Conservation (phyloP, 352 stramenopile species). For the Plasmopara viticola region DNA sequence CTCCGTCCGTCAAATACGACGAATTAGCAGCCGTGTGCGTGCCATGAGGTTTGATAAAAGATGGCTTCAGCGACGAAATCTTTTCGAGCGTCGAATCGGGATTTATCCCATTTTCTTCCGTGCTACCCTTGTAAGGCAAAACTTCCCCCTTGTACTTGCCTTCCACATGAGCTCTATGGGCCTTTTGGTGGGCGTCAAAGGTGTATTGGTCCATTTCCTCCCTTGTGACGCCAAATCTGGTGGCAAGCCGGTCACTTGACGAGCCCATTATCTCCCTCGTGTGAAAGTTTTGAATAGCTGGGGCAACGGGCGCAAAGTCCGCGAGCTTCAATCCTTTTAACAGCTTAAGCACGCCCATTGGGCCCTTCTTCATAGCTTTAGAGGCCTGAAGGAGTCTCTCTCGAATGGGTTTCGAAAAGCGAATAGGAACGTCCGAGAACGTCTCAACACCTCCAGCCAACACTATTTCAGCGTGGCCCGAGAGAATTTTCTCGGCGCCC, state of each 20-base stretch:
- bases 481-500: conserved; percentile 94
- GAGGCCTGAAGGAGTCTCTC: conserved; percentile 79
- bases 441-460: conserved; percentile 95
- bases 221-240: conserved; percentile 92
- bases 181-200: conserved; percentile 90
- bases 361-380: conserved; percentile 95
- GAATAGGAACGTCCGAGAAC: conserved; percentile 97
- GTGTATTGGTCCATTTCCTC: conserved; percentile 97
- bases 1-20: conserved; percentile 96
- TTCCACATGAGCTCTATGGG: conserved; percentile 91
- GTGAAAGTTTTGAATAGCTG: conserved; percentile 98
- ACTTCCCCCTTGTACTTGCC: conserved; percentile 92
- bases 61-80: conserved; percentile 94
- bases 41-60: conserved; percentile 97
- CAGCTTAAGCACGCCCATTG: conserved; percentile 84
- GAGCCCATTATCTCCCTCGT: conserved; percentile 99
- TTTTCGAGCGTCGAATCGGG: conserved; percentile 92
- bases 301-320: conserved; percentile 90
- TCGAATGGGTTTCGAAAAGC: conserved; percentile 85
- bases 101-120: conserved; percentile 97
- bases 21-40: conserved; percentile 98
- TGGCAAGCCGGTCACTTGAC: conserved; percentile 90
- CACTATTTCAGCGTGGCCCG: conserved; percentile 92
- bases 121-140: conserved; percentile 92
- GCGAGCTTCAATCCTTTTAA: conserved; percentile 92